These are phyloP conservation scores for Colletotrichum sp. DNA, from an alignment of 2,329 filamentous ascomycete genomes.

Conservation along the genomic window DNA sequence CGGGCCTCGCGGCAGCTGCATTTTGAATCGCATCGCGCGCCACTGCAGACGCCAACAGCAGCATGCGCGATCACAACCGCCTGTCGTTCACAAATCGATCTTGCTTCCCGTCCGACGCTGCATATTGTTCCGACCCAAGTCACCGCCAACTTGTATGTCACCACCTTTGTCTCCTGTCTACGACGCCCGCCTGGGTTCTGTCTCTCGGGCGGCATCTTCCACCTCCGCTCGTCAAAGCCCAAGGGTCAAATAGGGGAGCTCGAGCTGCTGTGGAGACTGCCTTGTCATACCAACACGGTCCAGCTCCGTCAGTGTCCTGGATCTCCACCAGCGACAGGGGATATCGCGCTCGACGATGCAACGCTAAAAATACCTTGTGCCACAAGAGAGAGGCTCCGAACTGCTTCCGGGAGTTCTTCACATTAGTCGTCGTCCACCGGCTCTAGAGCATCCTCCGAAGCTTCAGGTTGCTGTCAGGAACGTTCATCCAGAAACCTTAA, in stretches of 20 bases:
- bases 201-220: background rate
- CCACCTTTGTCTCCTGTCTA: background rate
- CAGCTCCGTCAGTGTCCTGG: background rate
- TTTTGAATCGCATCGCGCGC: background rate
- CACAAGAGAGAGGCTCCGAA: constrained; percentile 4
- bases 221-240: background rate
- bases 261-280: constrained; percentile 4
- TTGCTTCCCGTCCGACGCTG: constrained; percentile 6
- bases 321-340: background rate
- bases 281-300: constrained; percentile 8
- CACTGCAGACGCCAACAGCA: constrained; percentile 7
- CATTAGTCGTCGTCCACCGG: background rate
- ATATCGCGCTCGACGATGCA: background rate
- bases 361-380: constrained; percentile 16
- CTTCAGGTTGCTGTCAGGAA: constrained; percentile 15
- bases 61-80: constrained; percentile 11
- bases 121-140: background rate
- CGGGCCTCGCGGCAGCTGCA: constrained; percentile 2
- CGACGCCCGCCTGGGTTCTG: background rate
- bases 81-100: constrained; percentile 11
- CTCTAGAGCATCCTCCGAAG: background rate
- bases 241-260: background rate
- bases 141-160: background rate
- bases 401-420: constrained; percentile 1
- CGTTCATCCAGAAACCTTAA: background rate